phyloP scores from a whole-genome alignment of 331 rosid species.

The Arachis monticola region DNA sequence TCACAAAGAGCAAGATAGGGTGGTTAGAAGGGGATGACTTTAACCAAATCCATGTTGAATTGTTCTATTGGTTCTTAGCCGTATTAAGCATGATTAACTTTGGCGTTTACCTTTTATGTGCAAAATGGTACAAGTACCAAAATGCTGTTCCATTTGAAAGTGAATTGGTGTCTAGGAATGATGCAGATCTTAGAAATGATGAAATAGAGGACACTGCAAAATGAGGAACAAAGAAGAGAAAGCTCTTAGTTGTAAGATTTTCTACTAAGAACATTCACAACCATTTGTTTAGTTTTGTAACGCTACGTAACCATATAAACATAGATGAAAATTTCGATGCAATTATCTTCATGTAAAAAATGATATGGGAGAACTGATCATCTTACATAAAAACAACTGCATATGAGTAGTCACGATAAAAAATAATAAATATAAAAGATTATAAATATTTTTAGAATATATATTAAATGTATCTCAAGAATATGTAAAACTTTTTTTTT shows the following conservation, averaged over 20 bases:
- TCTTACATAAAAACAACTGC: no score
- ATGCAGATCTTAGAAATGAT: background rate
- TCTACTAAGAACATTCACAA: no score
- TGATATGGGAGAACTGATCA: no score
- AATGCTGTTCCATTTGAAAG: constrained; percentile 34
- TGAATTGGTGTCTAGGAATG: constrained; percentile 17
- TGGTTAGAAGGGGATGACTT: constrained; percentile 60
- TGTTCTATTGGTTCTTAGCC: constrained; percentile 60
- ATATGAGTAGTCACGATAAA: no score
- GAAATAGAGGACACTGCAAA: constrained; percentile 26
- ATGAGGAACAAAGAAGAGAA: constrained; percentile 27
- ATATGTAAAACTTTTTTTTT: no score
- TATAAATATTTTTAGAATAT: no score
- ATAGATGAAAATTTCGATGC: no score
- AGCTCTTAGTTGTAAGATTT: background rate
- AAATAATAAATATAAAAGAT: no score
- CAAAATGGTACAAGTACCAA: constrained; percentile 63
- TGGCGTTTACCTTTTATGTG: constrained; percentile 45
- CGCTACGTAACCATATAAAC: no score
- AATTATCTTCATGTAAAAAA: no score
- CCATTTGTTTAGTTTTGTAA: no score
- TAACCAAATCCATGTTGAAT: constrained; percentile 47
- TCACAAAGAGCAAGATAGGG: constrained; percentile 45
- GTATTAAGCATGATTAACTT: constrained; percentile 57
- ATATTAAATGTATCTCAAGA: no score